Conservation (phyloP, 2,329 filamentous ascomycete species). For the Chaetothyriales sp. region DNA sequence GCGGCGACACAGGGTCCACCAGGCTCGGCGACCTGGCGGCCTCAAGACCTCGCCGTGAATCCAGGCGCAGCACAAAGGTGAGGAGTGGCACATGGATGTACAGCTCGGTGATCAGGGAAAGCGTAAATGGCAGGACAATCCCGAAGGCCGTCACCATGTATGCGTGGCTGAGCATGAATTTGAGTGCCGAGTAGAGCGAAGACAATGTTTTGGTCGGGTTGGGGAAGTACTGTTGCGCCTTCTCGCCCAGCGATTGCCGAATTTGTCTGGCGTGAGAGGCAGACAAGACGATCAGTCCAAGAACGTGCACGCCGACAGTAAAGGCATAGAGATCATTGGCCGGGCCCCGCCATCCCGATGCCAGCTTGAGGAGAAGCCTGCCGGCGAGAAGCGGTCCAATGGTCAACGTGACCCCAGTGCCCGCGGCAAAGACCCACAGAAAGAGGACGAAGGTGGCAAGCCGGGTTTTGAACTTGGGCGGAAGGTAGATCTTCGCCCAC, state of each 20-base stretch:
- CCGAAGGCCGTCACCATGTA: slow-evolving; percentile 67
- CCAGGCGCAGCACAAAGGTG: slow-evolving; percentile 45
- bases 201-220: slow-evolving; percentile 11
- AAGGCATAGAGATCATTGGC: slow-evolving; percentile 97
- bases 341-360: slow-evolving; percentile 57
- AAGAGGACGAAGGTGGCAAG: slow-evolving; percentile 75
- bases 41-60: slow-evolving; percentile 1
- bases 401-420: slow-evolving; percentile 72
- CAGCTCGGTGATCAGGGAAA: slow-evolving; percentile 69
- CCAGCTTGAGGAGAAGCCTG: slow-evolving; percentile 57
- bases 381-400: slow-evolving; percentile 79
- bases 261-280: slow-evolving; percentile 33
- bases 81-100: slow-evolving; percentile 80
- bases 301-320: slow-evolving; percentile 71
- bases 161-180: slow-evolving; percentile 38
- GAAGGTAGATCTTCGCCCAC: slow-evolving; percentile 65
- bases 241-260: slow-evolving; percentile 4
- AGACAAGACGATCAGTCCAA: slow-evolving; percentile 55
- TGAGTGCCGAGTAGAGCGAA: slow-evolving; percentile 8
- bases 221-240: slow-evolving; percentile 5
- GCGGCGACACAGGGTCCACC: not conserved
- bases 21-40: slow-evolving; percentile 15
- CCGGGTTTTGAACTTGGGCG: slow-evolving; percentile 67
- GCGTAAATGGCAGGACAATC: slow-evolving; percentile 66
- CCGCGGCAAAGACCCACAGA: slow-evolving; percentile 86